Percentiles rank a stretch among this genome's conserved stretches.
These are phyloP conservation scores for Oidiodendron maius DNA, from an alignment of 495 filamentous ascomycete species.

Conservation along the genomic window DNA sequence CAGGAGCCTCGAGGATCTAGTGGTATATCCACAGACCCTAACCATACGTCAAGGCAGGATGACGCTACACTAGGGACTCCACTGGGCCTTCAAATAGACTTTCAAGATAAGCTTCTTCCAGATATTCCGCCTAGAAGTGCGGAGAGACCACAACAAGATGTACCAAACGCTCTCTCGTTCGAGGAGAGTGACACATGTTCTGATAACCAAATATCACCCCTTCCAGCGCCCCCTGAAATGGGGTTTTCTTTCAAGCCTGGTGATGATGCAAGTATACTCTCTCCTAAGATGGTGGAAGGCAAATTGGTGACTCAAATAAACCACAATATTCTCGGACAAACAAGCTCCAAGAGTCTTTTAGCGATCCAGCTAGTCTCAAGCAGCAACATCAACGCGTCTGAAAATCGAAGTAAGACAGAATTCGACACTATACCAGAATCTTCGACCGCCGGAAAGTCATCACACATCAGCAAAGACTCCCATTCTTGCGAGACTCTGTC, in stretches of 20 bases:
- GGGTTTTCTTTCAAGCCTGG: constrained; percentile 19
- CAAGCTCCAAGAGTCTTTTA: background rate
- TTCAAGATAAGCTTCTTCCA: constrained; percentile 9
- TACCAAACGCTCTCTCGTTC: background rate
- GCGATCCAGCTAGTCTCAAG: background rate
- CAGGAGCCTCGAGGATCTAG: background rate
- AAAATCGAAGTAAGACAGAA: background rate
- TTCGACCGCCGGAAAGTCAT: background rate
- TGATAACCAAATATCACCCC: background rate
- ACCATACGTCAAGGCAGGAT: background rate
- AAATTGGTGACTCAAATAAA: background rate
- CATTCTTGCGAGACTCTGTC: background rate
- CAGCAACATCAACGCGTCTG: background rate
- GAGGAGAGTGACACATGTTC: background rate
- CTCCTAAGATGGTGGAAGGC: background rate
- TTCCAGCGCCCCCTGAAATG: background rate
- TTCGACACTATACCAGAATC: background rate
- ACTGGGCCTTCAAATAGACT: background rate
- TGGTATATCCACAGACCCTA: background rate
- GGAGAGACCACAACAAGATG: background rate
- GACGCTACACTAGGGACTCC: background rate
- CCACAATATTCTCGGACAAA: background rate
- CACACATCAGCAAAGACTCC: background rate
- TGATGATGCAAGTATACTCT: constrained; percentile 11
- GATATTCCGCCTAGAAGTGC: constrained; percentile 1